Percentiles rank a stretch among this genome's conserved stretches.
These are phyloP conservation scores for Fusarium virguliforme DNA, from an alignment of 2,329 filamentous ascomycete species.

Conservation along the genomic window DNA sequence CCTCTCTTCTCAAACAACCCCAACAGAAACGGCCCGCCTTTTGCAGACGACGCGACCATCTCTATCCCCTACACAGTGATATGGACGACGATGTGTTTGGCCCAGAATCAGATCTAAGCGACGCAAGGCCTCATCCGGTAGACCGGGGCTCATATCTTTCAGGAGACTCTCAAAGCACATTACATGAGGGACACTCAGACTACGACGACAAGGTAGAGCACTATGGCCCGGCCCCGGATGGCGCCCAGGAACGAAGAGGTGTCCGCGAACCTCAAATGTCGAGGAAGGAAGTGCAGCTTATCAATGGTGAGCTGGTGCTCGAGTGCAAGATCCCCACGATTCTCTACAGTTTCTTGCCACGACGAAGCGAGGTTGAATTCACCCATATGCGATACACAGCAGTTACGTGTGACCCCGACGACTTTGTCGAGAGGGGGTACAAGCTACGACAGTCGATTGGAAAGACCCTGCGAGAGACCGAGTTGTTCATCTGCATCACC, in stretches of 20 bases:
- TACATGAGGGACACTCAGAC: constrained; percentile 63
- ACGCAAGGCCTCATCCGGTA: constrained; percentile 66
- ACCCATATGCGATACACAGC: constrained; percentile 99
- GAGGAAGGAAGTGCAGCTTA: constrained; percentile 93
- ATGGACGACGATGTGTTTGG: constrained; percentile 83
- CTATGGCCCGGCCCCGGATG: constrained; percentile 90
- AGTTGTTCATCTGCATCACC: constrained; percentile 96
- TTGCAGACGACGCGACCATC: constrained; percentile 79
- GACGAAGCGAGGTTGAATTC: constrained; percentile 94
- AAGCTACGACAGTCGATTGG: constrained; percentile 94
- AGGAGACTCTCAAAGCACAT: constrained; percentile 67
- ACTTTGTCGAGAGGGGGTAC: constrained; percentile 91
- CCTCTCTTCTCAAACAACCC: constrained; percentile 81
- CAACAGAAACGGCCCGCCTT: constrained; percentile 64
- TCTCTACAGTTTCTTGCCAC: constrained; percentile 94
- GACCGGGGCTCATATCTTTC: constrained; percentile 71
- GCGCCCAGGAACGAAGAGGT: constrained; percentile 89
- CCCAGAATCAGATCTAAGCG: constrained; percentile 69
- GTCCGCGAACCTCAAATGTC: constrained; percentile 90
- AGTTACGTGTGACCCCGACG: constrained; percentile 97
- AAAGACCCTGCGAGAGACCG: constrained; percentile 86
- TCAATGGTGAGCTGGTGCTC: constrained; percentile 97
- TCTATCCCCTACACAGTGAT: constrained; percentile 75
- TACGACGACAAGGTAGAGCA: constrained; percentile 77
- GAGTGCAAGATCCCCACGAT: constrained; percentile 99